phyloP scores from a whole-genome alignment of 1,284 basidiomycete species.

The Salmacisia buchloeana region DNA sequence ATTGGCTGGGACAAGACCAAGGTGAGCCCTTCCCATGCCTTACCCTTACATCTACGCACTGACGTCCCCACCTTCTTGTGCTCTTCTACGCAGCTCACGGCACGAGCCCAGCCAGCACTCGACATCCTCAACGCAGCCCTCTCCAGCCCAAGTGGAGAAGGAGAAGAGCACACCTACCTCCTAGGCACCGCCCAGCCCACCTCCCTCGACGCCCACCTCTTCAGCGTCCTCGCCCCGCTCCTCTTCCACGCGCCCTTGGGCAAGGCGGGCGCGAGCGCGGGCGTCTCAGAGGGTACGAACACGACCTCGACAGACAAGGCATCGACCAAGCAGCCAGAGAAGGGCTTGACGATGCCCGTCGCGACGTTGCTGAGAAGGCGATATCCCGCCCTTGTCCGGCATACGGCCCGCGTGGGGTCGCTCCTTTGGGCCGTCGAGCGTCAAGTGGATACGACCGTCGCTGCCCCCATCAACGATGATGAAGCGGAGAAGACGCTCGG shows the following conservation, averaged over 20 bases:
- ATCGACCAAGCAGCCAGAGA: too few relatives aligned
- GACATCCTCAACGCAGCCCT: slow-evolving; percentile 1
- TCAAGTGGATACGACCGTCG: too few relatives aligned
- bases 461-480: background rate
- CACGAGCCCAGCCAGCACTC: background rate
- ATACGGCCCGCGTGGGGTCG: background rate
- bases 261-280: too few relatives aligned
- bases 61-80: background rate
- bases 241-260: background rate
- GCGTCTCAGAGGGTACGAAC: too few relatives aligned
- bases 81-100: background rate
- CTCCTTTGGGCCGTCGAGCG: background rate
- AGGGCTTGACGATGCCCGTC: background rate
- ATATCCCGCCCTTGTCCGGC: background rate
- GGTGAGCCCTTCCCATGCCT: background rate
- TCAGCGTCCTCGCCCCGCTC: background rate
- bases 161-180: background rate
- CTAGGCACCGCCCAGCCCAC: background rate
- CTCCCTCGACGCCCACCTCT: slow-evolving; percentile 1
- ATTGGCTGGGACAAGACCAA: slow-evolving; percentile 3
- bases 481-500: background rate
- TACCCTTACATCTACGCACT: background rate
- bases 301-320: too few relatives aligned
- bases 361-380: background rate
- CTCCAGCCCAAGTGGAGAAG: background rate